Evolutionary conservation across 768 basidiomycete genomes (phyloP), one percentile per base, ranked within the genome.

Genomic region (Boletus sp.): DNA sequence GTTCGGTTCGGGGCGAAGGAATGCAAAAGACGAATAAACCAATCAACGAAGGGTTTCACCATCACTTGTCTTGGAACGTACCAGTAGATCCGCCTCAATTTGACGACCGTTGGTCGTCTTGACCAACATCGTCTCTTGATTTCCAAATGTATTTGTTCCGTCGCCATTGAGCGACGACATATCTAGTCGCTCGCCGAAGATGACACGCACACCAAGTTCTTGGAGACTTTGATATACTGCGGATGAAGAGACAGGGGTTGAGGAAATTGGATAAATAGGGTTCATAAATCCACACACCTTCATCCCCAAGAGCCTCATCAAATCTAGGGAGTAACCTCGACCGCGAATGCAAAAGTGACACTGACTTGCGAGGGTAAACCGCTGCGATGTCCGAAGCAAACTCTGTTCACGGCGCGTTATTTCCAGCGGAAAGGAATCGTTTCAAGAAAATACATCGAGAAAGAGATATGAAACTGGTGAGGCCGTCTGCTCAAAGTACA

Each of bases 281-380:
- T 29, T 19, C n/a, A 10, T 29, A 11, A 17, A 14, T 38, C 25
- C 21, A 41, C 63, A 75, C 46, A 81, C 81, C 74, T 66, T 82
- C 82, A 1, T 71, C 68, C 57, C 84, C 81, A 72, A 87, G 77
- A 2, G 51, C 70, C 9, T 71, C 66, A 50, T 82, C 77, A 60
- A 84, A 85, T 17, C 75, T 69, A 1, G 81, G 81, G 14, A 85
- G 72, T 7, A 85, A 70, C n/a, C 74, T 77, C 5, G 60, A 38
- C 11, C 83, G 76, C 1, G 84, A 86, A 62, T 87, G 85, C 0
- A 86, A 64, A 5, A 87, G 75, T 0, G 83, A 85, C 2, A 85
- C 79, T 0, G 64, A 58, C 62, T 83, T 83, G 17, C 60, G 60
- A 1, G 82, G 82, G 58, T 82, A 77, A 19, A 83, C 60, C 1